Evolutionary conservation across 176 grass and related monocot genomes (phyloP).

Genomic region (Hsuehochloa calcarea): DNA sequence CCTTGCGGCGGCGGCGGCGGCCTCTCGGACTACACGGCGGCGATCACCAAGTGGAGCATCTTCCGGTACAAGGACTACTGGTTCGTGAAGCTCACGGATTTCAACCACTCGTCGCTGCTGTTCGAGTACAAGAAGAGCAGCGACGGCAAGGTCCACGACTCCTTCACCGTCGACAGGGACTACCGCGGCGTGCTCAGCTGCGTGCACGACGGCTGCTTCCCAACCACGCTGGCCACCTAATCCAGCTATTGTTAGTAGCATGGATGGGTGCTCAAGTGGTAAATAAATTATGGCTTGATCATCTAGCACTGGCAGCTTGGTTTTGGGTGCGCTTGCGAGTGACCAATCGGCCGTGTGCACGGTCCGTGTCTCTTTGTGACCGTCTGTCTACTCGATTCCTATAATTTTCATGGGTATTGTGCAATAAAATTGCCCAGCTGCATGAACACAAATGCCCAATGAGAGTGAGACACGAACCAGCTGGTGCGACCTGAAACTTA

Average conservation of each 20-base stretch:
- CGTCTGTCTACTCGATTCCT: neutral
- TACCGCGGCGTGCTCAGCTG: slow-evolving; percentile 77
- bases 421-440: neutral
- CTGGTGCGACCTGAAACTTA: neutral
- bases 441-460: neutral
- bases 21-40: slow-evolving; percentile 41
- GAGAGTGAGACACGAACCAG: neutral
- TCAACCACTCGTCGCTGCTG: slow-evolving; percentile 88
- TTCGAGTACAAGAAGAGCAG: slow-evolving; percentile 92
- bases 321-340: no score
- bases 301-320: neutral
- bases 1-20: slow-evolving; percentile 70
- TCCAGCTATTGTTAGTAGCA: neutral
- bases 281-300: neutral
- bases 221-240: slow-evolving; percentile 68
- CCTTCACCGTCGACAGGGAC: slow-evolving; percentile 68
- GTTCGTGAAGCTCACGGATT: slow-evolving; percentile 83
- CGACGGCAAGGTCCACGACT: slow-evolving; percentile 60
- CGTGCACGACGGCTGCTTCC: slow-evolving; percentile 70
- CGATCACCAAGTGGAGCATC: slow-evolving; percentile 71
- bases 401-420: neutral
- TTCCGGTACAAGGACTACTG: slow-evolving; percentile 57
- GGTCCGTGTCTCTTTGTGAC: neutral
- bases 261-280: neutral
- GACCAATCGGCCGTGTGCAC: no score